phyloP scores from a whole-genome alignment of 108 stramenopile species.

The Nitzschia palea region DNA sequence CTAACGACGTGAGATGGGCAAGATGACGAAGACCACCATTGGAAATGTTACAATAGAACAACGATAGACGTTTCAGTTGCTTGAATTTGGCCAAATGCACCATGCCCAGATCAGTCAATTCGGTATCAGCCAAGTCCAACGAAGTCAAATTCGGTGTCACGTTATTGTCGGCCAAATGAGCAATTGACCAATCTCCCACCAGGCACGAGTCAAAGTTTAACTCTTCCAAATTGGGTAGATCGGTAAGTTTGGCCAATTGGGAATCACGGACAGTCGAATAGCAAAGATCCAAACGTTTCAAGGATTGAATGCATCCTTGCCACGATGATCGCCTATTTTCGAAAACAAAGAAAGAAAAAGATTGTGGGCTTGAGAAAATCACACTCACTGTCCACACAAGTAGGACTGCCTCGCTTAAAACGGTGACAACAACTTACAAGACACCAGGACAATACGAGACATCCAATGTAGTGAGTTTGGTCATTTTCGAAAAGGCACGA shows the following conservation, averaged over 20 bases:
- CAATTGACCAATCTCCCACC: constrained; percentile 68
- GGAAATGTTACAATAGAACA: constrained; percentile 84
- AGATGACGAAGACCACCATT: constrained; percentile 70
- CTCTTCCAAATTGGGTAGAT: constrained; percentile 71
- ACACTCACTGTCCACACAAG: neutral
- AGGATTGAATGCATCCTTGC: constrained; percentile 77
- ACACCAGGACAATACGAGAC: constrained; percentile 82
- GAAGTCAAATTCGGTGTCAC: constrained; percentile 72
- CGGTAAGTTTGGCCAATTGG: constrained; percentile 53
- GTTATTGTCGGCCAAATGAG: constrained; percentile 73
- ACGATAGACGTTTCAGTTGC: constrained; percentile 60
- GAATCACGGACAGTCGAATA: constrained; percentile 75
- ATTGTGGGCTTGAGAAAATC: constrained; percentile 10
- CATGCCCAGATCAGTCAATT: constrained; percentile 77
- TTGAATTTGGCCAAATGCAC: constrained; percentile 73
- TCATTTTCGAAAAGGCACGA: constrained; percentile 44
- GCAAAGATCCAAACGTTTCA: constrained; percentile 69
- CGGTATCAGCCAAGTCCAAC: constrained; percentile 80
- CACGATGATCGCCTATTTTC: constrained; percentile 77
- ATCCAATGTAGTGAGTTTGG: constrained; percentile 46
- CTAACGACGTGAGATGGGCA: constrained; percentile 52
- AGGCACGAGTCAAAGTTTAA: constrained; percentile 80
- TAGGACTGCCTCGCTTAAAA: neutral
- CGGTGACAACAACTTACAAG: constrained; percentile 46
- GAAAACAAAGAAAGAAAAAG: neutral